These are phyloP conservation scores for Solanum dulcamara DNA, from an alignment of 257 asterid genomes.

Conservation along the genomic window DNA sequence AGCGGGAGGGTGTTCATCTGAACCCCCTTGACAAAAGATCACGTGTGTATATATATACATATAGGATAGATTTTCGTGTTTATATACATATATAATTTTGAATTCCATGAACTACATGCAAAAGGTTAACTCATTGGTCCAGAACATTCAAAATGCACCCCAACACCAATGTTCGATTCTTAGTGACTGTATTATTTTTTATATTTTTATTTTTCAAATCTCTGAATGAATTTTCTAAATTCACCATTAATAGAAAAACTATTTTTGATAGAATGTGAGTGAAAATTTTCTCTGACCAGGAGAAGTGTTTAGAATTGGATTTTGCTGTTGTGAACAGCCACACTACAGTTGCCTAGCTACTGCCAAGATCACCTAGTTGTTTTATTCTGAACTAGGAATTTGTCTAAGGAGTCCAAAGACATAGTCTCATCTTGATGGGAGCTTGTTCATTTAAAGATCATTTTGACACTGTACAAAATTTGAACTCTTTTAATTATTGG, in stretches of 20 bases:
- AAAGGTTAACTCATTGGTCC: background rate
- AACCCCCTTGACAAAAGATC: background rate
- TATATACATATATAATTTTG: background rate
- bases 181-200: no score
- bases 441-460: background rate
- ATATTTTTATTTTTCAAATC: no score
- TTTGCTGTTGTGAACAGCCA: background rate
- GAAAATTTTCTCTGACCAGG: no score
- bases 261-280: background rate
- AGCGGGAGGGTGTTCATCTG: background rate
- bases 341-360: background rate
- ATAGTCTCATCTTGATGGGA: background rate
- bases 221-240: no score
- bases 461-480: background rate
- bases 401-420: background rate
- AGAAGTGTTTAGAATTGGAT: background rate
- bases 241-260: accelerated
- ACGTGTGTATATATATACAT: no score
- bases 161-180: background rate
- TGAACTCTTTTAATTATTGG: background rate
- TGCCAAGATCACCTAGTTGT: background rate
- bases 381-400: background rate
- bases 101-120: background rate
- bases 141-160: background rate
- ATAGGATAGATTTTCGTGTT: no score